Evolutionary conservation across 2,329 filamentous ascomycete genomes (phyloP).

Genomic region (Arthrocladium fulminans): DNA sequence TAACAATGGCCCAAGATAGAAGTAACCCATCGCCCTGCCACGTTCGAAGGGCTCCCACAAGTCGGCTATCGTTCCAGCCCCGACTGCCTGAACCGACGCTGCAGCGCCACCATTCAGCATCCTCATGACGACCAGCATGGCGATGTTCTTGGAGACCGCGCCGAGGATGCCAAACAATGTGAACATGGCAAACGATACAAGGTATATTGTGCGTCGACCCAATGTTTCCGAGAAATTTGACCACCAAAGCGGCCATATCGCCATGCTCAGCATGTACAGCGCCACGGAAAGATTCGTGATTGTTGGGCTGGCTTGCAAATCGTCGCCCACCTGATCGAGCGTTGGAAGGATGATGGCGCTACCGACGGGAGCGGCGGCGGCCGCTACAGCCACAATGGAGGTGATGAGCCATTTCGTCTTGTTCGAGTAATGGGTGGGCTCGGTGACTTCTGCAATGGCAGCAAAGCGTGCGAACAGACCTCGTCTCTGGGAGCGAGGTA

Average conservation of each 20-base stretch:
- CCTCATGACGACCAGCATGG: conserved; percentile 70
- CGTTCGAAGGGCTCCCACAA: conserved; percentile 66
- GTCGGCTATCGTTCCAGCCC: conserved; percentile 74
- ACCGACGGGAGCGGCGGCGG: conserved; percentile 70
- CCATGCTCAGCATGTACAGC: conserved; percentile 74
- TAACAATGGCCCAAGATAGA: conserved; percentile 69
- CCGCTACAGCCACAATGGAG: conserved; percentile 65
- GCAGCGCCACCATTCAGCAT: conserved; percentile 66
- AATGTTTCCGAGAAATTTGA: conserved; percentile 65
- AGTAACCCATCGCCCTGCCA: conserved; percentile 71
- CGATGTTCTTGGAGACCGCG: conserved; percentile 60
- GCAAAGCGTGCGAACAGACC: conserved; percentile 64
- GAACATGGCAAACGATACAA: conserved; percentile 65
- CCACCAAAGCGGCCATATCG: conserved; percentile 81
- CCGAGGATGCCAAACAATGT: conserved; percentile 61
- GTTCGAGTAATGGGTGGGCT: conserved; percentile 63
- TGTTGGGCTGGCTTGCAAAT: conserved; percentile 55
- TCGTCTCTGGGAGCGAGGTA: conserved; percentile 50
- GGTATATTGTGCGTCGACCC: conserved; percentile 69
- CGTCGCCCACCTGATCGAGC: conserved; percentile 51
- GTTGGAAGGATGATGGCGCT: conserved; percentile 74
- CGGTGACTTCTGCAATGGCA: conserved; percentile 68
- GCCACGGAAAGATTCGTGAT: conserved; percentile 68
- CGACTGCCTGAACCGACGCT: conserved; percentile 72
- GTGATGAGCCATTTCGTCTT: conserved; percentile 81